These are phyloP conservation scores for Naganishia antarctica DNA, from an alignment of 768 basidiomycete genomes.

Conservation along the genomic window DNA sequence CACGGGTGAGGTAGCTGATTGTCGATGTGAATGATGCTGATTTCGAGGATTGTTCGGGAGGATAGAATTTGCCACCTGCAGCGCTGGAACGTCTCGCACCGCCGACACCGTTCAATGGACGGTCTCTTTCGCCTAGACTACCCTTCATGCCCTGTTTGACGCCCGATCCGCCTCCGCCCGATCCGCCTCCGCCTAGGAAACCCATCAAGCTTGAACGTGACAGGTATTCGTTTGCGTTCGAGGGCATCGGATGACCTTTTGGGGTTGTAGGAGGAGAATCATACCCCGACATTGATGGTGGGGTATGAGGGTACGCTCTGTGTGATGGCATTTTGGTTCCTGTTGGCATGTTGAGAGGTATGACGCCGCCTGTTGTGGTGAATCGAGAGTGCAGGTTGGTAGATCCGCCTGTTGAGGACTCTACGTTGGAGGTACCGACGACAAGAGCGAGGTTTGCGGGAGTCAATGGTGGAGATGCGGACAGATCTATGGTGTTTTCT, in stretches of 20 bases:
- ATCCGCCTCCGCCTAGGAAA: conserved; percentile 22
- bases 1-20: conserved; percentile 38
- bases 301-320: not conserved
- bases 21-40: conserved; percentile 36
- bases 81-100: not conserved
- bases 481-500: no score
- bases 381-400: no score
- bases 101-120: not conserved
- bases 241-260: conserved; percentile 21
- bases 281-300: not conserved
- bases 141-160: conserved; percentile 21
- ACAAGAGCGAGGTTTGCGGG: no score
- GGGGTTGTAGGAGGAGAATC: conserved; percentile 19
- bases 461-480: no score
- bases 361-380: not conserved
- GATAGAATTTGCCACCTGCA: not conserved
- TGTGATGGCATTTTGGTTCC: no score
- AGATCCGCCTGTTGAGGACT: no score
- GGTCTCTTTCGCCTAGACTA: conserved; percentile 1
- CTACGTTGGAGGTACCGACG: no score
- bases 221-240: not conserved
- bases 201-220: conserved; percentile 8
- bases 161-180: conserved; percentile 20
- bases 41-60: conserved; percentile 26
- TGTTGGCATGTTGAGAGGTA: not conserved